Percentiles rank a stretch among this genome's conserved stretches.
Evolutionary conservation across 805 yeast species (phyloP).

Genomic region (Saturnispora dispora): DNA sequence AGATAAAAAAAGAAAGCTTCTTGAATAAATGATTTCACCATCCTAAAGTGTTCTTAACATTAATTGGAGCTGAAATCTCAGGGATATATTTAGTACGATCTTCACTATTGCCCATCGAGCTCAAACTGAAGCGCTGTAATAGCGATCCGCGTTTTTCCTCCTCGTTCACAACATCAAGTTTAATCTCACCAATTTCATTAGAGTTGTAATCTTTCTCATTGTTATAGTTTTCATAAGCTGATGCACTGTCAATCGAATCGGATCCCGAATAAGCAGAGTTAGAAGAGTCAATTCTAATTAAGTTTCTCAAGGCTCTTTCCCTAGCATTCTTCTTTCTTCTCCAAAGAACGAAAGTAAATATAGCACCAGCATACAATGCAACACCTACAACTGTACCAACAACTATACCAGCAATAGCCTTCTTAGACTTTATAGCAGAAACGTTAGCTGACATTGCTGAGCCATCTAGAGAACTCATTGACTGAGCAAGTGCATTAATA

Average conservation of each 20-base stretch:
- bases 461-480: conserved; percentile 24
- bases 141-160: conserved; percentile 8
- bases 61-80: conserved; percentile 58
- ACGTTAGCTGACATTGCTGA: conserved; percentile 12
- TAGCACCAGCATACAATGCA: conserved; percentile 34
- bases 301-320: conserved; percentile 3
- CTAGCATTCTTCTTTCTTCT: conserved; percentile 8
- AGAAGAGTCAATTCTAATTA: conserved; percentile 5
- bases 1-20: background rate
- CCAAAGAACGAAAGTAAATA: conserved; percentile 7
- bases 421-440: conserved; percentile 11
- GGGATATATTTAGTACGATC: conserved; percentile 28
- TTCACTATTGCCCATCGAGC: conserved; percentile 9
- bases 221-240: background rate
- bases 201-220: background rate
- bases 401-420: conserved; percentile 60
- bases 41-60: conserved; percentile 63
- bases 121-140: conserved; percentile 11
- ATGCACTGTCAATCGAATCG: background rate
- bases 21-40: conserved; percentile 33
- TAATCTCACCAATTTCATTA: conserved; percentile 7
- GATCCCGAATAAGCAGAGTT: conserved; percentile 1
- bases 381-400: conserved; percentile 80
- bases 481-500: conserved; percentile 5
- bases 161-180: conserved; percentile 7